phyloP scores from a whole-genome alignment of 257 asterid species.

The Ilex aquifolium region DNA sequence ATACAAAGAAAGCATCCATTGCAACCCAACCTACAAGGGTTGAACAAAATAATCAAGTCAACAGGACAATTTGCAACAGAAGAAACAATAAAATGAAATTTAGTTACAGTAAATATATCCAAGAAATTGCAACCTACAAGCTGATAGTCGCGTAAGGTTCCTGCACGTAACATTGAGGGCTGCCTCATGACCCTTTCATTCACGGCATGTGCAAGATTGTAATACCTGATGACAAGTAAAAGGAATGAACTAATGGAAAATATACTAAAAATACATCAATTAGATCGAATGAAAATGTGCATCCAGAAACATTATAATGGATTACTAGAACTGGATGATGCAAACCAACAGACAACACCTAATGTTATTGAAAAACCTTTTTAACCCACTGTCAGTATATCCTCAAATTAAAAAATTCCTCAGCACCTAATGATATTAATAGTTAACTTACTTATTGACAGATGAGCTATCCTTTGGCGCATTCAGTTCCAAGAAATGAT shows the following conservation, averaged over 20 bases:
- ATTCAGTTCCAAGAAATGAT: constrained; percentile 97
- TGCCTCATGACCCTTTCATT: constrained; percentile 87
- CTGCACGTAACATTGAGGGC: constrained; percentile 96
- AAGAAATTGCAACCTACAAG: constrained; percentile 54
- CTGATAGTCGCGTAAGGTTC: constrained; percentile 95
- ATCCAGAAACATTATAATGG: neutral
- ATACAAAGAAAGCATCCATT: constrained; percentile 99
- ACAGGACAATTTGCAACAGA: constrained; percentile 10
- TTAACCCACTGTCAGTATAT: neutral
- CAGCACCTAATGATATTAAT: too few species aligned
- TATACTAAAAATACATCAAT: neutral
- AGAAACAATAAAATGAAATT: constrained; percentile 10
- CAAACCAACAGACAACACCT: neutral
- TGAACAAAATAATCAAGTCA: constrained; percentile 16
- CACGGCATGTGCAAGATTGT: constrained; percentile 97
- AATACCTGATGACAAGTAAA: constrained; percentile 53
- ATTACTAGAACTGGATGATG: neutral
- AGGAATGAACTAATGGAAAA: neutral
- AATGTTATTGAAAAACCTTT: neutral
- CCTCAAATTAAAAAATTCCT: neutral
- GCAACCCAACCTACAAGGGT: constrained; percentile 89
- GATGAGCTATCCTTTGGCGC: constrained; percentile 88
- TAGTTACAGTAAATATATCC: constrained; percentile 7
- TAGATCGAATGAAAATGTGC: constrained; percentile 1
- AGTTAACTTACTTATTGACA: constrained; percentile 70